Evolutionary conservation across 2,329 filamentous ascomycete genomes (phyloP).

Genomic region (Epichloe glyceriae): DNA sequence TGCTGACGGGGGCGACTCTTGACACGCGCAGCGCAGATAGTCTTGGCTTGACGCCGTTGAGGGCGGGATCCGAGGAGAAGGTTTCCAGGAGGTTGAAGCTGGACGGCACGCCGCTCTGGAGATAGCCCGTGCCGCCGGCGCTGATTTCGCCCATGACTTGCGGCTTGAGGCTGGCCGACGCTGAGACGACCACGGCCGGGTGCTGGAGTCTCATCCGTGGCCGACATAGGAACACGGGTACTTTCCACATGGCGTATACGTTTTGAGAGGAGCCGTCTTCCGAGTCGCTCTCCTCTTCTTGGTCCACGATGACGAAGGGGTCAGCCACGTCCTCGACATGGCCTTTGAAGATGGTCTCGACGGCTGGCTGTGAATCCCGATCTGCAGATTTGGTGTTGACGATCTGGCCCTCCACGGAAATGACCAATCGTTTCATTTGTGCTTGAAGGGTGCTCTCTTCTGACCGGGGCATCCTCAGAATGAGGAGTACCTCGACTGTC

Average conservation of each 20-base stretch:
- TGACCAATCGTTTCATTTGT: conserved; percentile 47
- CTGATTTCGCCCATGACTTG: conserved; percentile 18
- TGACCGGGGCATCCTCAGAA: conserved; percentile 50
- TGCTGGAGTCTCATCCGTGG: conserved; percentile 53
- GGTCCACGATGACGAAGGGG: conserved; percentile 37
- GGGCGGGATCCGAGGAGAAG: conserved; percentile 51
- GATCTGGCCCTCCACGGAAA: conserved; percentile 55
- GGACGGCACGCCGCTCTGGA: conserved; percentile 54
- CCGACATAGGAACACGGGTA: conserved; percentile 42
- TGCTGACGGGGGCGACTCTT: conserved; percentile 55
- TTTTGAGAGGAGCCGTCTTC: conserved; percentile 19
- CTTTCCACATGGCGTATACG: conserved; percentile 47
- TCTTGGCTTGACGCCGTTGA: conserved; percentile 48
- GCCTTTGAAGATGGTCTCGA: conserved; percentile 49
- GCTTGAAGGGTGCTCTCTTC: conserved; percentile 43
- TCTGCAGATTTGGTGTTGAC: conserved; percentile 41
- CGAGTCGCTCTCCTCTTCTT: conserved; percentile 19
- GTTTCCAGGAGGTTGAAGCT: conserved; percentile 68
- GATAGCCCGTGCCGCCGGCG: conserved; percentile 42
- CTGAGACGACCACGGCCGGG: conserved; percentile 53
- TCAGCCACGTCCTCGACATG: conserved; percentile 35
- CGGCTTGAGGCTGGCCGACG: conserved; percentile 46
- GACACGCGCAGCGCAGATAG: conserved; percentile 65
- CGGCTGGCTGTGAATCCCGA: conserved; percentile 32
- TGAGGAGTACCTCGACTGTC: conserved; percentile 53